Evolutionary conservation across 2,329 filamentous ascomycete species (phyloP).

Genomic region (Orbilia blumenaviensis): DNA sequence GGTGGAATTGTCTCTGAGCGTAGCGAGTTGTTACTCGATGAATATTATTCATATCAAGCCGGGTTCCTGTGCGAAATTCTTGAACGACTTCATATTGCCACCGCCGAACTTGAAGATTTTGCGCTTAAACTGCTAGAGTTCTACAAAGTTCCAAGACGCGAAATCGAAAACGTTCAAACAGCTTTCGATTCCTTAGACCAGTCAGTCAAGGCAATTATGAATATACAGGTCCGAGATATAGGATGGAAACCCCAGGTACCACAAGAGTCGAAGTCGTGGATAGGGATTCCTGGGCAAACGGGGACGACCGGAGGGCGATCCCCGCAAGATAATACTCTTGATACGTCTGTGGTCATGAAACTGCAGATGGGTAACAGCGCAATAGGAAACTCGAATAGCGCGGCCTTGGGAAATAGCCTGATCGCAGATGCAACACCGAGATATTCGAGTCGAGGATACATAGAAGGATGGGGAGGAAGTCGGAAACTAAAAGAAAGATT

Average conservation of each 20-base stretch:
- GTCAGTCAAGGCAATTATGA: conserved; percentile 17
- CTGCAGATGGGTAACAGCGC: background rate
- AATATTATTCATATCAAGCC: background rate
- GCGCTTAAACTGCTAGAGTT: background rate
- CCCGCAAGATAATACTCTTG: conserved; percentile 17
- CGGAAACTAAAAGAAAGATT: conserved; percentile 21
- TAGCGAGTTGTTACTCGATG: background rate
- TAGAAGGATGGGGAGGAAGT: background rate
- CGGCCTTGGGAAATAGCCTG: background rate
- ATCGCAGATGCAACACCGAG: conserved; percentile 3
- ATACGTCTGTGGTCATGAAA: conserved; percentile 25
- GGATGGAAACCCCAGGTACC: conserved; percentile 19
- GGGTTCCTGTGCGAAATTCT: conserved; percentile 9
- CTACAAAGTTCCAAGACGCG: background rate
- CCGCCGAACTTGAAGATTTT: background rate
- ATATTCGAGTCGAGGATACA: conserved; percentile 16
- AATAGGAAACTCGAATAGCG: background rate
- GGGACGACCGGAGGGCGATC: background rate
- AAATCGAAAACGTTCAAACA: background rate
- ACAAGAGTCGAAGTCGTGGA: conserved; percentile 2
- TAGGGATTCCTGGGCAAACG: background rate
- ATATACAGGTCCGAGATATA: conserved; percentile 6
- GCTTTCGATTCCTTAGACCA: conserved; percentile 25
- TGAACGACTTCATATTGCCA: background rate
- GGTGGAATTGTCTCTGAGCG: background rate